phyloP scores from a whole-genome alignment of 148 eudicot genomes.

The Nyssa sinensis region DNA sequence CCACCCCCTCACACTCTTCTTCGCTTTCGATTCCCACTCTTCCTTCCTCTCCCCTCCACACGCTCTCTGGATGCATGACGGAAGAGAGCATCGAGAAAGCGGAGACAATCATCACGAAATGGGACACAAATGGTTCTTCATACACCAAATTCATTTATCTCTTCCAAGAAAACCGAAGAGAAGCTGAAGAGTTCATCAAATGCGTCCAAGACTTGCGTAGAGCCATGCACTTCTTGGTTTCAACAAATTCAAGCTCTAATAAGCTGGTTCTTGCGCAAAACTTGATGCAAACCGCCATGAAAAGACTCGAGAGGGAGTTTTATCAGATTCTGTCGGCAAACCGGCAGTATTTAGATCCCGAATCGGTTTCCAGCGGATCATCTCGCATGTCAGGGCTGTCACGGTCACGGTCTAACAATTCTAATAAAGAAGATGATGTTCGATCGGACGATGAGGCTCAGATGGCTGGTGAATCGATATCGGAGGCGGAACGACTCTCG shows the following conservation, averaged over 20 bases:
- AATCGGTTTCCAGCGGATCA: slow-evolving; percentile 25
- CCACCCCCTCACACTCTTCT: slow-evolving; percentile 4
- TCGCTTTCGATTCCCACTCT: background rate
- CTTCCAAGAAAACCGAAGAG: slow-evolving; percentile 19
- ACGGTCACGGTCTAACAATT: background rate
- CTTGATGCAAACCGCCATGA: slow-evolving; percentile 33
- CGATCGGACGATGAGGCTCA: slow-evolving; percentile 2
- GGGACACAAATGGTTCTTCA: slow-evolving; percentile 11
- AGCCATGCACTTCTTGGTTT: slow-evolving; percentile 29
- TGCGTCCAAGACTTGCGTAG: slow-evolving; percentile 16
- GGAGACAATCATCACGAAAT: slow-evolving; percentile 18
- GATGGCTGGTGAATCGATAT: slow-evolving; percentile 2
- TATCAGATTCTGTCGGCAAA: slow-evolving; percentile 21
- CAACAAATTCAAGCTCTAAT: slow-evolving; percentile 3
- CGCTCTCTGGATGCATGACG: slow-evolving; percentile 19
- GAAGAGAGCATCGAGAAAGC: slow-evolving; percentile 24
- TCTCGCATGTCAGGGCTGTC: background rate
- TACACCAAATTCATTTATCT: slow-evolving; percentile 12
- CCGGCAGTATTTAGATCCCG: slow-evolving; percentile 20
- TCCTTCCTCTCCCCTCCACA: slow-evolving; percentile 3
- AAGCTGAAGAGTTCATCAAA: slow-evolving; percentile 28
- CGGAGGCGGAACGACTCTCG: slow-evolving; percentile 18
- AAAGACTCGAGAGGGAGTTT: slow-evolving; percentile 33
- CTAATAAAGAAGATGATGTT: slow-evolving; percentile 1
- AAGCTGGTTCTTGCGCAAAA: slow-evolving; percentile 24